A percentile compares a stretch with the other conserved stretches of the same genome.
Conservation (phyloP, 208 protist species). For the Borovskyia barvae region DNA sequence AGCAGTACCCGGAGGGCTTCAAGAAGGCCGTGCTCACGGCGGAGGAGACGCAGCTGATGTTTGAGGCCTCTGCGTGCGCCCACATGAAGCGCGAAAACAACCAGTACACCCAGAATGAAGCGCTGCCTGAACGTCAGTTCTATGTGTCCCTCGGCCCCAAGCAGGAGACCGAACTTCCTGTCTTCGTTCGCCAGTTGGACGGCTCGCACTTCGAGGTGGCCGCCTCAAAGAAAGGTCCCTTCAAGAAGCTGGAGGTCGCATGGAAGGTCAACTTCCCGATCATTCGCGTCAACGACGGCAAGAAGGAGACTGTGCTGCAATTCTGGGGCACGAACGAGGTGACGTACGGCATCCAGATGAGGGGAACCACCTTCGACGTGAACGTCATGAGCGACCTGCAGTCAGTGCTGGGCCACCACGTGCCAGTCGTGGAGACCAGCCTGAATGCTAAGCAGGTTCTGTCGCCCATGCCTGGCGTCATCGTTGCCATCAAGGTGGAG, state of each 20-base stretch:
- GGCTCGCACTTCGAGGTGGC: constrained; percentile 30
- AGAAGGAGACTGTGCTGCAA: constrained; percentile 30
- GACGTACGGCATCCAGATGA: constrained; percentile 38
- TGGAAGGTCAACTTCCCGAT: constrained; percentile 35
- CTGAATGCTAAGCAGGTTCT: constrained; percentile 39
- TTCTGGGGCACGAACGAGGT: constrained; percentile 43
- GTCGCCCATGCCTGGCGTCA: constrained; percentile 93
- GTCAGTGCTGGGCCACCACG: constrained; percentile 26
- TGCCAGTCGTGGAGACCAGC: constrained; percentile 19
- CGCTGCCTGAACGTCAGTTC: constrained; percentile 13
- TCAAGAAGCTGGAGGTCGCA: constrained; percentile 22
- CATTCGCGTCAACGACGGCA: constrained; percentile 28
- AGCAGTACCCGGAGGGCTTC: constrained; percentile 37
- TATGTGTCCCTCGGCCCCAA: constrained; percentile 20
- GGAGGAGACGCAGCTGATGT: constrained; percentile 26
- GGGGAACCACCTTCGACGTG: constrained; percentile 33
- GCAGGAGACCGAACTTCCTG: constrained; percentile 20
- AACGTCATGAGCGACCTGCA: constrained; percentile 37
- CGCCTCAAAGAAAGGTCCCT: constrained; percentile 10
- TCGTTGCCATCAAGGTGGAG: constrained; percentile 81
- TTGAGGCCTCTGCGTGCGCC: constrained; percentile 14
- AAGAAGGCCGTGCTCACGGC: constrained; percentile 24
- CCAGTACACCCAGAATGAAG: constrained; percentile 8
- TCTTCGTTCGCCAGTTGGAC: constrained; percentile 26
- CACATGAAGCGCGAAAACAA: constrained; percentile 26